Percentiles rank a stretch among this genome's conserved stretches.
These are phyloP conservation scores for Xanthoconium stramineum DNA, from an alignment of 768 basidiomycete genomes.

Conservation along the genomic window DNA sequence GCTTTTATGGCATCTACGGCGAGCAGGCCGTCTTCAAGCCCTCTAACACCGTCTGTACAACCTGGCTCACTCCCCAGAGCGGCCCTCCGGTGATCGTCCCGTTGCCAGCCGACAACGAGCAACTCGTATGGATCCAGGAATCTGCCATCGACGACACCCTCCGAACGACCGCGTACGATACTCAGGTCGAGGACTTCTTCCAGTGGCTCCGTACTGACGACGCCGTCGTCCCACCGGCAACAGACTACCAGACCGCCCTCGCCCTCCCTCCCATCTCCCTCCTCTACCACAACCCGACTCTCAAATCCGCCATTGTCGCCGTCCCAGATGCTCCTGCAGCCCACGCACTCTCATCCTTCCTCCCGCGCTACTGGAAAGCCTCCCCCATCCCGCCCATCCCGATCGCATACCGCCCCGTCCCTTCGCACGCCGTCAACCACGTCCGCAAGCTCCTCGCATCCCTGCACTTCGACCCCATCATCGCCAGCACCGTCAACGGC, in stretches of 20 bases:
- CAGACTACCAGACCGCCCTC: conserved; percentile 20
- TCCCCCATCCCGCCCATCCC: conserved; percentile 55
- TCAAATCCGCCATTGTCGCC: conserved; percentile 48
- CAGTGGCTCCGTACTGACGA: conserved; percentile 25
- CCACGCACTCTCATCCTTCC: conserved; percentile 49
- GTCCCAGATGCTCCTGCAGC: conserved; percentile 39
- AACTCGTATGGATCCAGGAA: conserved; percentile 63
- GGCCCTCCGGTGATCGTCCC: conserved; percentile 5
- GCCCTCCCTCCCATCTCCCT: conserved; percentile 27
- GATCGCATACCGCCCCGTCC: conserved; percentile 52
- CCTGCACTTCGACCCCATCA: conserved; percentile 64
- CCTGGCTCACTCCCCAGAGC: not conserved
- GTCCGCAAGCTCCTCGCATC: conserved; percentile 54
- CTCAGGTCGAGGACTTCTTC: conserved; percentile 39
- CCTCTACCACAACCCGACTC: conserved; percentile 37
- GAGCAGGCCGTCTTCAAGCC: conserved; percentile 48
- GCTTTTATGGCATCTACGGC: conserved; percentile 56
- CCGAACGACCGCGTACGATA: conserved; percentile 29
- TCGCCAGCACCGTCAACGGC: conserved; percentile 66
- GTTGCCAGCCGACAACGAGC: conserved; percentile 30
- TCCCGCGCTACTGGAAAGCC: conserved; percentile 76
- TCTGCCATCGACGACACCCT: conserved; percentile 48
- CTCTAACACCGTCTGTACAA: conserved; percentile 40
- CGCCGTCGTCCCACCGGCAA: conserved; percentile 6
- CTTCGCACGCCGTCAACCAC: conserved; percentile 48